phyloP scores from a whole-genome alignment of 176 grass and related monocot genomes.

The Puccinellia tenuiflora region DNA sequence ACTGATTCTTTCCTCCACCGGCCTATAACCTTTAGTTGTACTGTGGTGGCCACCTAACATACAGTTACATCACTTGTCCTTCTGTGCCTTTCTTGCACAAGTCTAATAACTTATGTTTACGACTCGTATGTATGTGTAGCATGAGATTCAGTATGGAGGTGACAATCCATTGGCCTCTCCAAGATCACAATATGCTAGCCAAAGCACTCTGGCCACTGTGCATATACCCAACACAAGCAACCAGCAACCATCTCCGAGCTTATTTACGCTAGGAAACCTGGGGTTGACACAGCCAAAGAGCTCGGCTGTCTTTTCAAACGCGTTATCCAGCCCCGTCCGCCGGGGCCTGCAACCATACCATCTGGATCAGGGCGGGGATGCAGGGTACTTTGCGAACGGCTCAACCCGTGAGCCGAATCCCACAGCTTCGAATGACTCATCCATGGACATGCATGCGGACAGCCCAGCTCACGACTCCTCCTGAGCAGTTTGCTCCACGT shows the following conservation, averaged over 20 bases:
- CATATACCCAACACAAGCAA: constrained; percentile 31
- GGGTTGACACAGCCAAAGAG: constrained; percentile 41
- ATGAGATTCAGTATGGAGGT: constrained; percentile 61
- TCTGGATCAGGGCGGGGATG: constrained; percentile 45
- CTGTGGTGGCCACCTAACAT: background rate
- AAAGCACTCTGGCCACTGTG: constrained; percentile 16
- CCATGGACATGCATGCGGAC: constrained; percentile 71
- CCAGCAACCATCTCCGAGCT: constrained; percentile 35
- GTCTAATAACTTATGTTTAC: background rate
- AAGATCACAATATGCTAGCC: constrained; percentile 45
- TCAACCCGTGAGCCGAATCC: constrained; percentile 20
- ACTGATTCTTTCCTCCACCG: background rate
- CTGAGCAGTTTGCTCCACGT: background rate
- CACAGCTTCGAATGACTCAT: constrained; percentile 35
- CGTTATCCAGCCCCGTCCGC: constrained; percentile 47
- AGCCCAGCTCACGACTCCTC: constrained; percentile 38
- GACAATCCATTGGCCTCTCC: constrained; percentile 47
- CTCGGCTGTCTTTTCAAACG: constrained; percentile 49
- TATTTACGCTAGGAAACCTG: constrained; percentile 7
- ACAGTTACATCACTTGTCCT: background rate
- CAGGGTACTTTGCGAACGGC: constrained; percentile 29
- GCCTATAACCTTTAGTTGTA: background rate
- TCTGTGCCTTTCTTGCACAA: background rate
- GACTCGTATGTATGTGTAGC: constrained; percentile 32
- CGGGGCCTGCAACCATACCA: constrained; percentile 60